These are phyloP conservation scores for Aspergillus clavatus DNA, from an alignment of 2,329 filamentous ascomycete species.

Conservation along the genomic window DNA sequence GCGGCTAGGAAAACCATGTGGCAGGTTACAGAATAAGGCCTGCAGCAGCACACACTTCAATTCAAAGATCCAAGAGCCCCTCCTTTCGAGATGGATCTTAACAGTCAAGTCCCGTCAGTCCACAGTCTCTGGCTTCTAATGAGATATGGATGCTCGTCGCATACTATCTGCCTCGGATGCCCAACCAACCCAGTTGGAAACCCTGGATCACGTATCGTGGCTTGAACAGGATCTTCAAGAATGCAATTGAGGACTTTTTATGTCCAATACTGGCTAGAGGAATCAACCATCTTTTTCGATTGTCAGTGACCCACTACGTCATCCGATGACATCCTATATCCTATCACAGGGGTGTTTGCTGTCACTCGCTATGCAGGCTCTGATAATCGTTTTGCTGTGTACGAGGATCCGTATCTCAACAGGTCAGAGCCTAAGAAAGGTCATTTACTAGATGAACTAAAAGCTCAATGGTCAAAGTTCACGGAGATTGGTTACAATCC, in stretches of 20 bases:
- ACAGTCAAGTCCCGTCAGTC: neutral
- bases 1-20: too few relatives aligned
- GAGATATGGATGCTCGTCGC: neutral
- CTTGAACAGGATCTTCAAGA: neutral
- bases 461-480: neutral
- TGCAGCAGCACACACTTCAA: too few relatives aligned
- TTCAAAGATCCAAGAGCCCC: neutral
- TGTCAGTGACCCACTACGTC: neutral
- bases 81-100: neutral
- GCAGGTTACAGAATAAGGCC: too few relatives aligned
- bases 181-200: neutral
- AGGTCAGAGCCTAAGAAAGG: neutral
- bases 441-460: neutral
- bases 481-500: neutral
- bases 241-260: neutral
- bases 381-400: neutral
- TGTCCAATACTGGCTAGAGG: neutral
- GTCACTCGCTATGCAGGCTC: neutral
- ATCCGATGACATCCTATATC: neutral
- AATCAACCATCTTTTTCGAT: neutral
- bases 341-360: neutral
- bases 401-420: neutral
- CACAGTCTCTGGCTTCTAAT: neutral
- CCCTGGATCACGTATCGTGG: neutral
- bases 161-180: neutral